These are phyloP conservation scores for Phascolomyces articulosus DNA, from an alignment of 371 early-diverging fungal genomes.

Conservation along the genomic window DNA sequence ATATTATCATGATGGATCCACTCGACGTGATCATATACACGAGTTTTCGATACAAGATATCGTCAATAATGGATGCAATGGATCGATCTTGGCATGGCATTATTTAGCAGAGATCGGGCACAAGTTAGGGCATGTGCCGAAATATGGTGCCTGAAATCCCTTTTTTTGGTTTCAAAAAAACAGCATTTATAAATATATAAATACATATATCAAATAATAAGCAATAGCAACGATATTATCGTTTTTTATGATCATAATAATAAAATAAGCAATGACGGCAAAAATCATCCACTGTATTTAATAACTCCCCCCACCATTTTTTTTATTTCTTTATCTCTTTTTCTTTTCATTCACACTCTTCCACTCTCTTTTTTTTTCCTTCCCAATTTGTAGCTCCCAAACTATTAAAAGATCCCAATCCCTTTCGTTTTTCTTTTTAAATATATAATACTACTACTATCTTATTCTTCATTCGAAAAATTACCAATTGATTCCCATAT, in stretches of 20 bases:
- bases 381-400: no score
- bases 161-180: background rate
- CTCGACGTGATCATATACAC: conserved; percentile 24
- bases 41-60: conserved; percentile 22
- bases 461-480: no score
- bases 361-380: background rate
- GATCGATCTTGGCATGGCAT: conserved; percentile 44
- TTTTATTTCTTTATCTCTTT: background rate
- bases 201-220: background rate
- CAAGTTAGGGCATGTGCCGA: conserved; percentile 45
- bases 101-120: conserved; percentile 45
- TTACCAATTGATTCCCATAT: no score
- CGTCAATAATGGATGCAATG: conserved; percentile 24
- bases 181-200: background rate
- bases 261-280: background rate
- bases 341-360: background rate
- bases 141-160: conserved; percentile 39
- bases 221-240: no score
- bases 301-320: background rate
- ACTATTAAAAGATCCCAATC: no score
- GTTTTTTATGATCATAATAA: no score
- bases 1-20: conserved; percentile 31
- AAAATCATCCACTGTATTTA: background rate
- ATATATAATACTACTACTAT: no score
- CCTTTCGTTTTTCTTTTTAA: no score